Base-by-base conservation (phyloP, 495 filamentous ascomycete genomes). In the Penicillium coffeae region DNA sequence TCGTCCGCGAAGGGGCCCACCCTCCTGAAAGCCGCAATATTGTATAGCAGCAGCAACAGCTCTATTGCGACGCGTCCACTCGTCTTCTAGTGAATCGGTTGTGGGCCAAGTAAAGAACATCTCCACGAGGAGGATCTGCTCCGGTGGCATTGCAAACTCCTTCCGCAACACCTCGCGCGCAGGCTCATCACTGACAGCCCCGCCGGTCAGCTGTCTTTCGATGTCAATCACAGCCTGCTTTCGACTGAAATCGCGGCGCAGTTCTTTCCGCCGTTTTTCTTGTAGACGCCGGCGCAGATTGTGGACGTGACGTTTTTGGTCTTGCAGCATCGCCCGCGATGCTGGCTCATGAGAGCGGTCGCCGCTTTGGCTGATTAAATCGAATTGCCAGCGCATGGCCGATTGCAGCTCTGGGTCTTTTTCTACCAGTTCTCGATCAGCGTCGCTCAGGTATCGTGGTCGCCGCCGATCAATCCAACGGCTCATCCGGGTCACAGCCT, bases 401-500 rank as follows among this genome's bases (percentile, higher is more conserved):
- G 10, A 13, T 38, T 38, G 15, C 19, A 47, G 14, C 15, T 47
- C 45, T 4, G 45, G 45, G 21, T 47, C 15, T 5, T 48, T 37
- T 19, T 50, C 32, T 3, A 50, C 48, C 15, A 10, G 13, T 27
- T 34, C 40, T 40, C 41, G 39, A 19, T 47, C n/a, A 36, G 36
- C 42, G 4, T 13, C 16, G 35, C 45, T 69, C 3, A 70, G 56
- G 12, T 65, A 47, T 52, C 57, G 54, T 45, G 62, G 65, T 2
- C 64, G 60, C 40, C 62, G 48, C 38, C 39, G 62, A 52, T 70
- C 53, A 38, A 72, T 65, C 65, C 54, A 72, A 18, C 65, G 48
- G 36, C 57, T 62, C 47, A 71, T 72, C 25, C 54, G 54, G 47
- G 52, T 69, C 39, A 66, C 52, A 6, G 60, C 57, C 18, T 48